Evolutionary conservation across 306 rosid genomes (phyloP).

Genomic region (Corylus americana): DNA sequence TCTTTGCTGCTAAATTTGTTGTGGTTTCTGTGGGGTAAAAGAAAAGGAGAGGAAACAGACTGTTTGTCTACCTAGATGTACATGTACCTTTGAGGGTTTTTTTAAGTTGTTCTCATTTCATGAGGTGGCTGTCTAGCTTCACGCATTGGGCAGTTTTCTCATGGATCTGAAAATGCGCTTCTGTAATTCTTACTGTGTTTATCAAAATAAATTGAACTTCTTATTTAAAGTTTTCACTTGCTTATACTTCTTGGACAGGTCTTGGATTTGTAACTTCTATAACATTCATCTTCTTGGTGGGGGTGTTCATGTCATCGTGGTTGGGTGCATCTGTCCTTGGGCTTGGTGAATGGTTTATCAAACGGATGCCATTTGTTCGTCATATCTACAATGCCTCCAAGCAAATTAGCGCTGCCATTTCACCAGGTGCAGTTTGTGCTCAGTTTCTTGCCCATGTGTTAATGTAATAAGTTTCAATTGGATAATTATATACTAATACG

Average conservation of each 20-base stretch:
- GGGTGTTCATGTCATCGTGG: conserved; percentile 98
- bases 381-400: conserved; percentile 91
- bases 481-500: conserved; percentile 17
- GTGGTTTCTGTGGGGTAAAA: background rate
- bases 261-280: conserved; percentile 91
- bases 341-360: conserved; percentile 95
- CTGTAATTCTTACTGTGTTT: background rate
- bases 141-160: background rate
- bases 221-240: conserved; percentile 8
- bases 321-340: conserved; percentile 88
- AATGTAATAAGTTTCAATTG: conserved; percentile 7
- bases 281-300: conserved; percentile 81
- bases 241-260: conserved; percentile 47
- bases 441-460: conserved; percentile 1
- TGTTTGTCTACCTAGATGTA: background rate
- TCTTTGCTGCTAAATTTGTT: background rate
- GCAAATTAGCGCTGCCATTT: conserved; percentile 92
- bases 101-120: background rate
- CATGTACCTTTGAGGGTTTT: background rate
- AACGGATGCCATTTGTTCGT: conserved; percentile 90
- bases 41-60: background rate
- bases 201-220: background rate
- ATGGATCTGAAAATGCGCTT: background rate
- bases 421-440: conserved; percentile 65
- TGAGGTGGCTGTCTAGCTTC: conserved; percentile 1